Evolutionary conservation across 2,329 filamentous ascomycete genomes (phyloP).

Genomic region (Zasmidium cellare): DNA sequence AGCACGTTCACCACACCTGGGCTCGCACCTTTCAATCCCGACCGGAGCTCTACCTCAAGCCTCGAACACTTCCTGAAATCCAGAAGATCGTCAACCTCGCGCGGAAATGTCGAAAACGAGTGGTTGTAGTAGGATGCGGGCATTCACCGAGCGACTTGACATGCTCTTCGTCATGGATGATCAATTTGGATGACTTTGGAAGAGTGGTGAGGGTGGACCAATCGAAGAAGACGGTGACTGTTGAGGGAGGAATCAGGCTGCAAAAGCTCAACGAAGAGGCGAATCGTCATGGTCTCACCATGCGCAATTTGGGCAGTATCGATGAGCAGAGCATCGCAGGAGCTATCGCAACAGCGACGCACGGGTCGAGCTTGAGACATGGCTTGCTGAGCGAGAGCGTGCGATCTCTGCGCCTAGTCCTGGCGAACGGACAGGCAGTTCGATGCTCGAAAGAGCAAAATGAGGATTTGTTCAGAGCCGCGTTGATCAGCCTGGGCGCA

Average conservation of each 20-base stretch:
- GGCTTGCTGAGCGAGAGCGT: slow-evolving; percentile 82
- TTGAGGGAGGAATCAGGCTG: slow-evolving; percentile 87
- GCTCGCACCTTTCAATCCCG: slow-evolving; percentile 86
- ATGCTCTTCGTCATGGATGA: slow-evolving; percentile 89
- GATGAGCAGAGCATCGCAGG: slow-evolving; percentile 91
- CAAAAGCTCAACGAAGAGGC: slow-evolving; percentile 71
- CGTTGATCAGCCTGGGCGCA: slow-evolving; percentile 82
- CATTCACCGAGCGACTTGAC: slow-evolving; percentile 93
- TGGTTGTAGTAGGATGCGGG: slow-evolving; percentile 84
- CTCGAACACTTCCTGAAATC: slow-evolving; percentile 75
- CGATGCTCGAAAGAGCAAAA: slow-evolving; percentile 68
- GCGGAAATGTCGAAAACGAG: slow-evolving; percentile 73
- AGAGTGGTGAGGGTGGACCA: slow-evolving; percentile 69
- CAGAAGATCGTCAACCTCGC: slow-evolving; percentile 81
- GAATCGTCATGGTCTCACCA: slow-evolving; percentile 72
- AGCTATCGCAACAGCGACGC: slow-evolving; percentile 88
- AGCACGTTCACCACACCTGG: slow-evolving; percentile 88
- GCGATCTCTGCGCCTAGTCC: slow-evolving; percentile 71
- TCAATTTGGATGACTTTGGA: slow-evolving; percentile 86
- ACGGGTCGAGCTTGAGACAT: slow-evolving; percentile 82
- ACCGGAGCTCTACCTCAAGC: slow-evolving; percentile 89
- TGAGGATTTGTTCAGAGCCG: slow-evolving; percentile 80
- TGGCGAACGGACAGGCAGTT: slow-evolving; percentile 75
- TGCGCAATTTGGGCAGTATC: slow-evolving; percentile 93
- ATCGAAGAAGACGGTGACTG: slow-evolving; percentile 66